These are phyloP conservation scores for Cladorrhinum sp. DNA, from an alignment of 2,329 filamentous ascomycete species.

Conservation along the genomic window DNA sequence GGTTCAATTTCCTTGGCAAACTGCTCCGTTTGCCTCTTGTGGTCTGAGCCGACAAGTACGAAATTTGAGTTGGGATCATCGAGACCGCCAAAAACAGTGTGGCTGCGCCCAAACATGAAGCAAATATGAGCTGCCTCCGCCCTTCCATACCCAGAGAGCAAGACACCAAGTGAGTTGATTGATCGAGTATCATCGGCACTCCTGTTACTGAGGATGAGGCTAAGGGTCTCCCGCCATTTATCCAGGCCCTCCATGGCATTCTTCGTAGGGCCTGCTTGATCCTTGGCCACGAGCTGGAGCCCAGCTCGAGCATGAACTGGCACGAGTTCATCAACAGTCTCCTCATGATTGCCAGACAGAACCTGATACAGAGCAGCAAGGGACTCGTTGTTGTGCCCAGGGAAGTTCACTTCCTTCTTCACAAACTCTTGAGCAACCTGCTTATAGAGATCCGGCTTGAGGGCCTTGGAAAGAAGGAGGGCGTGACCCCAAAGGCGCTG, in stretches of 20 bases:
- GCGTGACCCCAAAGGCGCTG: constrained; percentile 95
- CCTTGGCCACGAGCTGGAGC: constrained; percentile 83
- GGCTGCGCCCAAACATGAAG: constrained; percentile 76
- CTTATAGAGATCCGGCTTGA: constrained; percentile 83
- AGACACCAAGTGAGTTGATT: constrained; percentile 72
- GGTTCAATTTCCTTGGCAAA: constrained; percentile 79
- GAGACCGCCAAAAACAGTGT: constrained; percentile 72
- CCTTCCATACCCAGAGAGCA: constrained; percentile 81
- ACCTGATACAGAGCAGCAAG: constrained; percentile 90
- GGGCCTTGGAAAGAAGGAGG: constrained; percentile 75
- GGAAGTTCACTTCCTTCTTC: constrained; percentile 84
- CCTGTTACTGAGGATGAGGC: constrained; percentile 82
- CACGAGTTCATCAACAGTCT: constrained; percentile 93
- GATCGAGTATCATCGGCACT: constrained; percentile 75
- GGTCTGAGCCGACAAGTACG: constrained; percentile 81
- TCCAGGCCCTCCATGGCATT: constrained; percentile 83
- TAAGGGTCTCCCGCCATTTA: constrained; percentile 89
- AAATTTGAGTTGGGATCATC: constrained; percentile 79
- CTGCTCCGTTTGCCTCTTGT: constrained; percentile 65
- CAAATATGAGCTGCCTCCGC: constrained; percentile 92
- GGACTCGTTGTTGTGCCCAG: constrained; percentile 77
- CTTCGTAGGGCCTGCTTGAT: constrained; percentile 58
- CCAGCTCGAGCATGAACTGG: constrained; percentile 89
- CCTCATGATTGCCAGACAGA: constrained; percentile 88
- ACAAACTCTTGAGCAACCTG: constrained; percentile 95